Base-by-base conservation (phyloP, 2,329 filamentous ascomycete species). In the Talaromyces sp. region DNA sequence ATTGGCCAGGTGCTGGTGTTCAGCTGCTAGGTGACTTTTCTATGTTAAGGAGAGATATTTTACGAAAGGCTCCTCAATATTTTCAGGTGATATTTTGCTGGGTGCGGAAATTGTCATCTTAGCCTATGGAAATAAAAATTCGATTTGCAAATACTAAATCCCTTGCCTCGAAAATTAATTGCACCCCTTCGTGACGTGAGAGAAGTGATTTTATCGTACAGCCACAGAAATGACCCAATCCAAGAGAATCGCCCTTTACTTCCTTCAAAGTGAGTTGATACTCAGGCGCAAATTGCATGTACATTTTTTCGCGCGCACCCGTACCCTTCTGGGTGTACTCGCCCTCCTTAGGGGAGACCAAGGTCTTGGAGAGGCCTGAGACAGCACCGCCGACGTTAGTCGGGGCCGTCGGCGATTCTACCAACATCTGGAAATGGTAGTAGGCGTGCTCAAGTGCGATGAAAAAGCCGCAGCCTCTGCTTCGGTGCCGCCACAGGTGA, bases 401-500 rank as follows among this genome's bases (percentile, higher is more conserved):
- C n/a, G 43, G 47, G n/a, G 57, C 56, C 14, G 35, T 54, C 47
- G 89, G 87, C 0, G 88, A 87, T 75, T 93, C 89, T 31, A 88
- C 87, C 69, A 84, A 78, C 47, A 92, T 78, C 77, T 92, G 90
- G 19, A 90, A 84, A 60, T 87, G 83, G 72, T 90, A 92, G 72
- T 90, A 92, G 33, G 85, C 85, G 47, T 88, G 82, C 76, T 92
- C 90, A 72, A 92, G 81, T 45, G 89, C 77, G 0, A 86, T 88
- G 72, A 90, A 90, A 41, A 92, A 75, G 87, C 91, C 0, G 87
- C 87, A 1, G 90, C 90, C 75, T 93, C 90, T 69, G 91, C 90
- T 1, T 93, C 89, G 0, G 90, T 92, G 8, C 76, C 72, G 4
- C 90, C 90, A 0, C 90, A 87, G 0, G 88, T 83, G 56, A 84